These are phyloP conservation scores for Cladorrhinum sp. DNA, from an alignment of 2,329 filamentous ascomycete species.

Conservation along the genomic window DNA sequence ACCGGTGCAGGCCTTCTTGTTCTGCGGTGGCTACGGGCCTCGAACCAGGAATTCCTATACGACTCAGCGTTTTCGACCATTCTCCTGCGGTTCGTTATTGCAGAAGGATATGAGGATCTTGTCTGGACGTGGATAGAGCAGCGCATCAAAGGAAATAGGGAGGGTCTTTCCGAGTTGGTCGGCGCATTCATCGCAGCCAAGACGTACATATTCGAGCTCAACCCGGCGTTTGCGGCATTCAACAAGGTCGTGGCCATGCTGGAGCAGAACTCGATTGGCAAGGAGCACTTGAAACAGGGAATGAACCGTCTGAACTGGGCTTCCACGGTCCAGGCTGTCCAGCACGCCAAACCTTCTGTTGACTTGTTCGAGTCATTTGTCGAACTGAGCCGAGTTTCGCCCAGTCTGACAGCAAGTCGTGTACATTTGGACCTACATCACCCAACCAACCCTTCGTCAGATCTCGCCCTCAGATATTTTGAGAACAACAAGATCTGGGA, in stretches of 20 bases:
- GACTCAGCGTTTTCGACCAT: constrained; percentile 35
- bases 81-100: constrained; percentile 50
- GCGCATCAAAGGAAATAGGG: constrained; percentile 31
- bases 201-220: constrained; percentile 37
- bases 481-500: constrained; percentile 21
- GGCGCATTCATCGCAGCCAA: constrained; percentile 38
- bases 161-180: constrained; percentile 35
- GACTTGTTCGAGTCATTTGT: constrained; percentile 53
- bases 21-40: constrained; percentile 52
- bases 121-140: constrained; percentile 53
- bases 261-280: constrained; percentile 33
- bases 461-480: constrained; percentile 48
- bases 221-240: constrained; percentile 49
- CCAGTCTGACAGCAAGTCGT: constrained; percentile 45
- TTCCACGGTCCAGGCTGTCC: constrained; percentile 50
- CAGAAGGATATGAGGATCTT: constrained; percentile 50
- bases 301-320: constrained; percentile 51
- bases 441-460: constrained; percentile 48
- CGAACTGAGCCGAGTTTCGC: constrained; percentile 44
- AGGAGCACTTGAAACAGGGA: constrained; percentile 36
- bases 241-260: constrained; percentile 45
- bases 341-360: constrained; percentile 44
- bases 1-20: constrained; percentile 49
- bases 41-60: constrained; percentile 50
- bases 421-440: constrained; percentile 53